Base-by-base conservation (phyloP, 1,284 basidiomycete species). In the Fomitiporia mediterranea region DNA sequence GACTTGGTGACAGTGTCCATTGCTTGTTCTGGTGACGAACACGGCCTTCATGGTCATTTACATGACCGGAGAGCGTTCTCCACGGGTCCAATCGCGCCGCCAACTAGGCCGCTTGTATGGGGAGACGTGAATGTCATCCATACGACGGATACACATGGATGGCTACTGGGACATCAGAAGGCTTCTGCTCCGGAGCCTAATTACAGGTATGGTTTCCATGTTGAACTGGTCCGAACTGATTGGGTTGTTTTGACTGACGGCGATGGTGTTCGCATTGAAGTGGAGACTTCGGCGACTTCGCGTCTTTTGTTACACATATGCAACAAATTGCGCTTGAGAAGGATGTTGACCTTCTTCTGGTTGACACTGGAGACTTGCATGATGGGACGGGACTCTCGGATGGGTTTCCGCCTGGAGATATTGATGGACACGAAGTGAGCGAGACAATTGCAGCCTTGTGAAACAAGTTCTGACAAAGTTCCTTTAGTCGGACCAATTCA, bases 61-160 rank as follows among this genome's bases (percentile, higher is more conserved):
- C 39, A 40, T 40, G 15, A 39, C 70, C 73, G 71, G 62, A 75
- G 79, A 57, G 70, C 75, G 40, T 70, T 70, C 54, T 74, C 80
- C 0, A 67, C 71, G 51, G 61, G 70, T 13, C 69, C 69, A 25
- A 70, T 86, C 40, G 72, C 79, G 0, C 74, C 75, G 15, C 86
- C 86, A 4, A 74, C 76, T 56, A 74, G 80, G 25, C 78, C 81
- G 35, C 77, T 93, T 38, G 77, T 79, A 51, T 91, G 88, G 87
- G 82, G 85, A 30, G 85, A 91, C 64, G 72, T 92, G 65, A 91
- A 91, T 63, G 74, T 89, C 63, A 75, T 92, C 50, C 87, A 90
- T 66, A 91, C 89, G 19, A 92, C 90, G 0, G 90, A 92, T 66
- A 84, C 80, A 42, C 90, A 92, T 69, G 89, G 88, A 25, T 89